Evolutionary conservation across 441 rosid species (phyloP).

Genomic region (Breynia disticha): DNA sequence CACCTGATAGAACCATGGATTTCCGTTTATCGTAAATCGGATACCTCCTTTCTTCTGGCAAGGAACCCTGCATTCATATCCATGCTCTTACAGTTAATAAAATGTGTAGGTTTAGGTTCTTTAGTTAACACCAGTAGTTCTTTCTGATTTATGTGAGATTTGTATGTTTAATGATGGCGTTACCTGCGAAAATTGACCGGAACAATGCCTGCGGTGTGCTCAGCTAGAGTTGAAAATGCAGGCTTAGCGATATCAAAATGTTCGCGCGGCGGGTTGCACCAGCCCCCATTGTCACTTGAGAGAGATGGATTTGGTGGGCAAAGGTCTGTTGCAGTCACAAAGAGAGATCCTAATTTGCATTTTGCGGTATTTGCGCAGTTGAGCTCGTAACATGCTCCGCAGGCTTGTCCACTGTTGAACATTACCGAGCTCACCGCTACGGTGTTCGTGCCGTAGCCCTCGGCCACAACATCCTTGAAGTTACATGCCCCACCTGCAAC

Average conservation of each 20-base stretch:
- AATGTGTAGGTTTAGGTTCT: too few species aligned
- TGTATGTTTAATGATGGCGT: not conserved
- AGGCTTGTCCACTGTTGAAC: conserved; percentile 36
- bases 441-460: conserved; percentile 38
- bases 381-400: conserved; percentile 52
- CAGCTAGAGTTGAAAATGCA: conserved; percentile 27
- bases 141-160: too few species aligned
- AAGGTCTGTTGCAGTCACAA: conserved; percentile 40
- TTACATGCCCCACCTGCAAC: conserved; percentile 50
- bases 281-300: conserved; percentile 32
- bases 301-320: conserved; percentile 42
- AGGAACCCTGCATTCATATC: conserved; percentile 30
- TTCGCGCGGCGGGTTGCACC: conserved; percentile 43
- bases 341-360: conserved; percentile 40
- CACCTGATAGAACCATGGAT: conserved; percentile 39
- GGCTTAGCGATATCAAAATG: conserved; percentile 56
- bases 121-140: not conserved
- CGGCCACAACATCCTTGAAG: conserved; percentile 28
- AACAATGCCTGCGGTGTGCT: conserved; percentile 31
- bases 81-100: not conserved
- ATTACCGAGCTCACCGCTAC: conserved; percentile 37
- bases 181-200: conserved; percentile 46
- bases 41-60: conserved; percentile 53
- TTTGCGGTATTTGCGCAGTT: conserved; percentile 26
- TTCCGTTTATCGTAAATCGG: conserved; percentile 31